Percentiles rank a stretch among this genome's conserved stretches.
Conservation (phyloP, 768 basidiomycete species). For the Panellus pusillus region DNA sequence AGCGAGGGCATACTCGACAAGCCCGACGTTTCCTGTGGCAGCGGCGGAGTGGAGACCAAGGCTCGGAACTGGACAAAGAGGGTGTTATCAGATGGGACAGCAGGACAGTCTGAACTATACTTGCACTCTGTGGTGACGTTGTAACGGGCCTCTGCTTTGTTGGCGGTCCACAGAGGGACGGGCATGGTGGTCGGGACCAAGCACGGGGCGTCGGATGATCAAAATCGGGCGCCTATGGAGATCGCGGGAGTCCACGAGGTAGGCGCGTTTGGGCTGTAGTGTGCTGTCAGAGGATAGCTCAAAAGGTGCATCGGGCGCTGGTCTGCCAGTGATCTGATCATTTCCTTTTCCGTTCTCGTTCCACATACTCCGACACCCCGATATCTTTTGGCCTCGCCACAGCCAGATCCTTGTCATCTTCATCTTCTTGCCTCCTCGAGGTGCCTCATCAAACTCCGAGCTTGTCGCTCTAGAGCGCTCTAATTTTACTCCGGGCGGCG, state of each 20-base stretch:
- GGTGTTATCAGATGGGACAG: not conserved
- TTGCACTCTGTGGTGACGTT: slow-evolving; percentile 60
- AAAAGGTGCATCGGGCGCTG: no score
- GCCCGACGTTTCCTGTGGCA: slow-evolving; percentile 84
- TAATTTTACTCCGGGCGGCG: no score
- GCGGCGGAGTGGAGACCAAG: slow-evolving; percentile 79
- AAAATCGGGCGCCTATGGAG: slow-evolving; percentile 4
- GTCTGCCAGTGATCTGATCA: no score
- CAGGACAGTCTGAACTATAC: slow-evolving; percentile 22
- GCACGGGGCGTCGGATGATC: slow-evolving; percentile 16
- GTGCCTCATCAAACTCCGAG: no score
- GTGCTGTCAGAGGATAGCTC: no score
- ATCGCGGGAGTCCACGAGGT: not conserved
- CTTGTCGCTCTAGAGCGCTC: no score
- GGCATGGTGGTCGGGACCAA: slow-evolving; percentile 38
- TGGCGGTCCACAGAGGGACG: slow-evolving; percentile 47
- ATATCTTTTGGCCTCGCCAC: no score
- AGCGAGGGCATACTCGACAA: slow-evolving; percentile 88
- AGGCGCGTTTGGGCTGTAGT: no score
- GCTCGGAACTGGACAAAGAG: slow-evolving; percentile 55
- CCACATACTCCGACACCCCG: no score
- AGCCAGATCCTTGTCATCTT: no score
- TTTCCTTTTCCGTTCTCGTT: no score
- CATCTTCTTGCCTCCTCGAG: no score
- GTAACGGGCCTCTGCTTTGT: slow-evolving; percentile 55